Conservation (phyloP, 768 basidiomycete species). For the Tricholoma bakamatsutake region DNA sequence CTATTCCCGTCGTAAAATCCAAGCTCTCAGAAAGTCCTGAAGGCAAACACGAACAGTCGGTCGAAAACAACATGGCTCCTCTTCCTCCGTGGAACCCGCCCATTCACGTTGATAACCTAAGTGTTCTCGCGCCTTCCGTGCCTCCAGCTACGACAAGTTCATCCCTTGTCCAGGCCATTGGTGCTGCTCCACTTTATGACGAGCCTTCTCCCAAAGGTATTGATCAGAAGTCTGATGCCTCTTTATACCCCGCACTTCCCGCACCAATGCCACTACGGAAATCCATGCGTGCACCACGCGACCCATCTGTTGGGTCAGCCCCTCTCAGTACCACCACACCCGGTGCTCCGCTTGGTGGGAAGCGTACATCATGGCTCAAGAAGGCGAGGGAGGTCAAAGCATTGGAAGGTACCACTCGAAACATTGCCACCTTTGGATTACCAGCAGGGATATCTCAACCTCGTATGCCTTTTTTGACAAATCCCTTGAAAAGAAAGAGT, state of each 20-base stretch:
- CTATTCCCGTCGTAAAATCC: neutral
- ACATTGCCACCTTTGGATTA: conserved; percentile 13
- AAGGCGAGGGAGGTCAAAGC: conserved; percentile 73
- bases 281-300: conserved; percentile 49
- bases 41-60: neutral
- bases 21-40: neutral
- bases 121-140: conserved; percentile 3
- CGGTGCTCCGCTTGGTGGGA: conserved; percentile 40
- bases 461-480: conserved; percentile 10
- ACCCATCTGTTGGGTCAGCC: conserved; percentile 29
- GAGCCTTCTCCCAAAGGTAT: conserved; percentile 16
- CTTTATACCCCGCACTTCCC: conserved; percentile 59
- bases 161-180: conserved; percentile 13
- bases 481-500: conserved; percentile 61
- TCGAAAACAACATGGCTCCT: conserved; percentile 4
- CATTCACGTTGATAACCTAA: conserved; percentile 1
- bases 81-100: conserved; percentile 8
- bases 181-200: conserved; percentile 32
- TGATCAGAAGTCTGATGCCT: conserved; percentile 32
- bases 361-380: conserved; percentile 77
- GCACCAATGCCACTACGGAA: conserved; percentile 67
- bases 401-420: conserved; percentile 47
- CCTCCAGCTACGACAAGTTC: conserved; percentile 2
- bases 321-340: conserved; percentile 34
- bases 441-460: conserved; percentile 5